Evolutionary conservation across 208 protist genomes (phyloP).

Genomic region (Wallacemonas sp.): DNA sequence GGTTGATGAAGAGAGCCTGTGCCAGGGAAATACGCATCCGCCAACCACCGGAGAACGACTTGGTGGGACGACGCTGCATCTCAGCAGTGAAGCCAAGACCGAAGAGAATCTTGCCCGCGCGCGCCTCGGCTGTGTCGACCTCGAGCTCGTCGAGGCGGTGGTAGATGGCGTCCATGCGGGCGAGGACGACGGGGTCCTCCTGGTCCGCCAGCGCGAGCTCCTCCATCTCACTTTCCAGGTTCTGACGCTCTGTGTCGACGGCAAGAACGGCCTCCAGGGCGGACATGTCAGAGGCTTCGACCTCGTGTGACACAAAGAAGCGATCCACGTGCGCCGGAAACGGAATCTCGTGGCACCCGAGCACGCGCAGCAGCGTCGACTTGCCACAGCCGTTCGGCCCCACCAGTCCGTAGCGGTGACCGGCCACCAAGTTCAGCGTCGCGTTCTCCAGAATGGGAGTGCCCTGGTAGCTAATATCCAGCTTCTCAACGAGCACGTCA

Average conservation of each 20-base stretch:
- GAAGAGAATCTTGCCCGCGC: constrained; percentile 91
- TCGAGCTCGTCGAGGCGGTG: constrained; percentile 93
- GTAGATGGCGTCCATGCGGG: constrained; percentile 90
- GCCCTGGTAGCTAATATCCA: constrained; percentile 90
- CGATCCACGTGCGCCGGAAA: constrained; percentile 95
- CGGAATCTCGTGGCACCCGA: constrained; percentile 86
- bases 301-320: constrained; percentile 97
- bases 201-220: constrained; percentile 79
- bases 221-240: constrained; percentile 80
- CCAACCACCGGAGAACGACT: constrained; percentile 95
- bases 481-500: constrained; percentile 85
- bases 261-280: constrained; percentile 85
- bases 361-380: constrained; percentile 87
- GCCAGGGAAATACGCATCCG: constrained; percentile 97
- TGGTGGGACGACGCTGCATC: constrained; percentile 78
- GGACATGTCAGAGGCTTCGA: constrained; percentile 78
- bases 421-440: constrained; percentile 76
- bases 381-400: constrained; percentile 93
- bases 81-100: constrained; percentile 94
- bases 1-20: constrained; percentile 94
- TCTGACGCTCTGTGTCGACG: constrained; percentile 80
- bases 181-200: constrained; percentile 67
- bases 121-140: constrained; percentile 78
- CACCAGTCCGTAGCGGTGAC: constrained; percentile 88
- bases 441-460: constrained; percentile 82